phyloP scores from a whole-genome alignment of 208 protist species.

The Leishmania amazonensis region DNA sequence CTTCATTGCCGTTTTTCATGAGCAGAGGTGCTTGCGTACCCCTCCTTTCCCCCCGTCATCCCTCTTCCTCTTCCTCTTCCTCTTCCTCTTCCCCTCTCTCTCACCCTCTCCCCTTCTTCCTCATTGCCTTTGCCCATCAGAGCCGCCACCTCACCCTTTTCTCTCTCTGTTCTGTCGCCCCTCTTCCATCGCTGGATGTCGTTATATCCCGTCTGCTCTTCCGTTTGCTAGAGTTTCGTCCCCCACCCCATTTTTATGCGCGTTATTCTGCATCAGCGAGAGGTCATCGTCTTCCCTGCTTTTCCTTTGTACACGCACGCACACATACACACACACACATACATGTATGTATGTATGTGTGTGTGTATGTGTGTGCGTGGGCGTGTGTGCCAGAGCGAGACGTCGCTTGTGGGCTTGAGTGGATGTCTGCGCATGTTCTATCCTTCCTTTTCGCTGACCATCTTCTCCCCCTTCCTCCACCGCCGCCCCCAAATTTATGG shows the following conservation, averaged over 20 bases:
- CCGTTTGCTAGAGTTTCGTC: not conserved
- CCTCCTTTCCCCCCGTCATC: not conserved
- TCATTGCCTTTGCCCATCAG: not conserved
- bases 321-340: not conserved
- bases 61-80: not conserved
- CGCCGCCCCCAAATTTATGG: not conserved
- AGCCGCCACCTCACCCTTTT: not conserved
- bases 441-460: not conserved
- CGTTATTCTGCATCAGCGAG: not conserved
- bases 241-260: not conserved
- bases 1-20: not conserved
- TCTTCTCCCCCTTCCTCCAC: not conserved
- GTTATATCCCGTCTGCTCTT: not conserved
- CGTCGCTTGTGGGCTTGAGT: not conserved
- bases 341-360: not conserved
- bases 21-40: not conserved
- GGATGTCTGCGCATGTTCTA: not conserved
- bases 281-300: not conserved
- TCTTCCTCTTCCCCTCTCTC: not conserved
- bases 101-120: not conserved
- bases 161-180: not conserved
- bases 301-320: not conserved
- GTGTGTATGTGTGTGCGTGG: not conserved
- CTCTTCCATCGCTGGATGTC: not conserved
- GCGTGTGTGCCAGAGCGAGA: not conserved